Evolutionary conservation across 345 rosid species (phyloP).

Genomic region (Aethionema arabicum): DNA sequence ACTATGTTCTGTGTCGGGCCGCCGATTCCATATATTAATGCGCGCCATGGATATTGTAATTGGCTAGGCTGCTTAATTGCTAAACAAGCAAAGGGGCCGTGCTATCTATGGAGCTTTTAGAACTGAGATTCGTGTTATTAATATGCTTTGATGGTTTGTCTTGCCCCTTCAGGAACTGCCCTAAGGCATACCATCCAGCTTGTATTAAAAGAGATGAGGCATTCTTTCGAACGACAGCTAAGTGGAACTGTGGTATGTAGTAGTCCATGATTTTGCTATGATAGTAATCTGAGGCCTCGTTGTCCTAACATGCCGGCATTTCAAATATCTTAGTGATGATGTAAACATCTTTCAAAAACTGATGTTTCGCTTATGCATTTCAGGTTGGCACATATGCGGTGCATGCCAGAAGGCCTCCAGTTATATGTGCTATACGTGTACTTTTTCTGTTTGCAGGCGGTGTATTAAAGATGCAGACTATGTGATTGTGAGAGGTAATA

Average conservation of each 20-base stretch:
- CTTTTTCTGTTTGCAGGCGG: conserved; percentile 90
- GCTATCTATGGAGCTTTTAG: conserved; percentile 8
- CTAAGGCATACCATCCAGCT: conserved; percentile 96
- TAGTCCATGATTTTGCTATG: conserved; percentile 17
- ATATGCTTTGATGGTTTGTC: conserved; percentile 22
- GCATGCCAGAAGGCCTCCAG: conserved; percentile 75
- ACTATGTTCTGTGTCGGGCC: conserved; percentile 6
- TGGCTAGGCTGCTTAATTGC: conserved; percentile 23
- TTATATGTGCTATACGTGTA: conserved; percentile 95
- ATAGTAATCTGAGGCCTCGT: conserved; percentile 11
- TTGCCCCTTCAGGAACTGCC: conserved; percentile 71
- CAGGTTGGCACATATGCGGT: conserved; percentile 97
- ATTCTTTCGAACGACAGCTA: conserved; percentile 78
- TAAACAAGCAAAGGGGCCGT: conserved; percentile 1
- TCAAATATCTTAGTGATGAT: conserved; percentile 8
- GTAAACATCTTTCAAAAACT: conserved; percentile 3
- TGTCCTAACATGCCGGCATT: conserved; percentile 7
- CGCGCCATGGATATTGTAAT: conserved; percentile 9
- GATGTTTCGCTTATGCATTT: conserved; percentile 30
- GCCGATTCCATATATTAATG: background rate
- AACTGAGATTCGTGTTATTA: conserved; percentile 6
- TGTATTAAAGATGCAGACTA: conserved; percentile 90
- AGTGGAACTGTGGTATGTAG: conserved; percentile 92
- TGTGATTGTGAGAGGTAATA: conserved; percentile 67
- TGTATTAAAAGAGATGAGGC: conserved; percentile 91